Evolutionary conservation across 192 early-diverging fungal genomes (phyloP).

Genomic region (Phlyctochytrium bullatum): DNA sequence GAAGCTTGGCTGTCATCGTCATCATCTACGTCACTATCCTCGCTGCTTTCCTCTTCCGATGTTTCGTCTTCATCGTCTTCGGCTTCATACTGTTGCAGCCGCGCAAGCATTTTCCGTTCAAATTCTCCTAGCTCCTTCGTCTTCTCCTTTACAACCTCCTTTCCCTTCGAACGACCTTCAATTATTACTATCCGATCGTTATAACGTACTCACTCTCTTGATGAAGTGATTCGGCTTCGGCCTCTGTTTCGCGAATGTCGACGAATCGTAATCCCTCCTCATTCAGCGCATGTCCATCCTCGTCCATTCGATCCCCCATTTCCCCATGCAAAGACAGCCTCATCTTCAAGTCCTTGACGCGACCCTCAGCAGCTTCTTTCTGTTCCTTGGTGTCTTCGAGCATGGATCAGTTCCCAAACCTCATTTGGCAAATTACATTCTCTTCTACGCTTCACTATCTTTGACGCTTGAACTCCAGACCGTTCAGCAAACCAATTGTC

Average conservation of each 20-base stretch:
- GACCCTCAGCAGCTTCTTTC: slow-evolving; percentile 41
- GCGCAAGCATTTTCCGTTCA: slow-evolving; percentile 28
- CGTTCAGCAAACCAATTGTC: slow-evolving; percentile 90
- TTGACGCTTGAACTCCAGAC: slow-evolving; percentile 69
- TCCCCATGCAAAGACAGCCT: not conserved
- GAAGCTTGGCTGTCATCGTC: slow-evolving; percentile 43
- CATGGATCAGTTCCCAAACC: slow-evolving; percentile 1
- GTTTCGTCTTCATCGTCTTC: slow-evolving; percentile 30
- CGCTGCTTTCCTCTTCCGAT: slow-evolving; percentile 36
- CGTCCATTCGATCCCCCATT: slow-evolving; percentile 16
- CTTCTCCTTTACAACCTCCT: not conserved
- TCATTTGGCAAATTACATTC: slow-evolving; percentile 59
- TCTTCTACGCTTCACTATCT: slow-evolving; percentile 66
- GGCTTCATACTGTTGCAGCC: slow-evolving; percentile 61
- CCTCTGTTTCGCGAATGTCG: slow-evolving; percentile 69
- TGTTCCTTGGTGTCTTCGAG: slow-evolving; percentile 42
- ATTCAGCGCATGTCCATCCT: slow-evolving; percentile 51
- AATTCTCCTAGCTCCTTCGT: slow-evolving; percentile 32
- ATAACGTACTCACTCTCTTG: too few relatives aligned
- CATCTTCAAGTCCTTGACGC: slow-evolving; percentile 38
- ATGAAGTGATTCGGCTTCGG: slow-evolving; percentile 37
- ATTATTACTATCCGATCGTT: too few relatives aligned
- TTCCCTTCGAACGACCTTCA: slow-evolving; percentile 4
- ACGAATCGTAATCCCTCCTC: slow-evolving; percentile 76
- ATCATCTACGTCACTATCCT: slow-evolving; percentile 40